Conservation (phyloP, 495 filamentous ascomycete genomes). For the Apiosordaria backusii region DNA sequence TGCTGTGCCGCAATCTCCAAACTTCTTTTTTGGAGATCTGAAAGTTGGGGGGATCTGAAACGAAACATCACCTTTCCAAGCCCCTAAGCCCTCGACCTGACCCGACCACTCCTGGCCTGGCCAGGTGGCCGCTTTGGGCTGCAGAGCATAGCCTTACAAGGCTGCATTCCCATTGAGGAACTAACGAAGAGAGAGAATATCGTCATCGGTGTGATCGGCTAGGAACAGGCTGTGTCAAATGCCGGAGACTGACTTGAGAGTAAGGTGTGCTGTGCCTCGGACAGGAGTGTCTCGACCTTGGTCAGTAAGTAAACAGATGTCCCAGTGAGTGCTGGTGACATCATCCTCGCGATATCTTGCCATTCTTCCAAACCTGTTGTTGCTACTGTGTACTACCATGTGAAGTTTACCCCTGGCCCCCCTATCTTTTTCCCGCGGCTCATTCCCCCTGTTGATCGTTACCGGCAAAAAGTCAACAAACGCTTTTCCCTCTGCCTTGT, state of each 20-base stretch:
- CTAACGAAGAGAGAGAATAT: not conserved
- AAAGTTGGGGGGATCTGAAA: not conserved
- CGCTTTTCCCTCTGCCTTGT: not conserved
- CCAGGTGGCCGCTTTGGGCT: not conserved
- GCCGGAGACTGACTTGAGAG: not conserved
- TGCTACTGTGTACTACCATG: not conserved
- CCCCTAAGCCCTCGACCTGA: not conserved
- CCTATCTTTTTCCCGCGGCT: not conserved
- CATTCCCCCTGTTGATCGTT: not conserved
- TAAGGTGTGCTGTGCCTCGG: not conserved
- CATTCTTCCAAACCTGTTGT: not conserved
- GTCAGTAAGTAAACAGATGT: not conserved
- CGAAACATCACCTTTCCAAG: not conserved
- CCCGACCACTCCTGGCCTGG: not conserved
- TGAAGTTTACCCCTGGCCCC: not conserved
- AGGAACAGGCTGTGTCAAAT: not conserved
- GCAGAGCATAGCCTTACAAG: not conserved
- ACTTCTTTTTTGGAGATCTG: not conserved
- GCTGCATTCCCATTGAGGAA: not conserved
- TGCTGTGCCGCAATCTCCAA: not conserved
- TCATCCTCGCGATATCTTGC: not conserved
- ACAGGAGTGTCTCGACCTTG: not conserved
- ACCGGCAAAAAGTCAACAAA: not conserved
- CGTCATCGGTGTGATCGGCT: not conserved
- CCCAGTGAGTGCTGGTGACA: not conserved